These are phyloP conservation scores for Fusarium graminum DNA, from an alignment of 2,329 filamentous ascomycete genomes.

Conservation along the genomic window DNA sequence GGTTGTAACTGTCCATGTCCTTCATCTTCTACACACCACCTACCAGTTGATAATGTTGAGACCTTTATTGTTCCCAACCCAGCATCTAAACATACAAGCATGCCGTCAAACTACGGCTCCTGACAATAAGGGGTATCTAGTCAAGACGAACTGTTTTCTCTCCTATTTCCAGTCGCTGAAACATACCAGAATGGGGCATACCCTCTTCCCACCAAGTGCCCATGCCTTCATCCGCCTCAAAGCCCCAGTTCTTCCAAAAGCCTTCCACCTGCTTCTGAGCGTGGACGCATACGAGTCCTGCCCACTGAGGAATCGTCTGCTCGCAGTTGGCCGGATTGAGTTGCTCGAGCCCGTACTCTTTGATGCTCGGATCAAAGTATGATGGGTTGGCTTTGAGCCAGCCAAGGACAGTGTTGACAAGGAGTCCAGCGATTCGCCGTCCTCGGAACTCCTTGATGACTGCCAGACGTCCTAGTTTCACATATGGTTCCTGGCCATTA, in stretches of 20 bases:
- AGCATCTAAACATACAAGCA: background rate
- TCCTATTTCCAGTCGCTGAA: slow-evolving; percentile 60
- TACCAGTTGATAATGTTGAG: background rate
- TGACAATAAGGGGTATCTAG: slow-evolving; percentile 16
- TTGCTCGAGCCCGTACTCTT: slow-evolving; percentile 59
- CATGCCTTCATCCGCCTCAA: slow-evolving; percentile 78
- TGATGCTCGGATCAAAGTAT: slow-evolving; percentile 65
- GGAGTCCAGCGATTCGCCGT: slow-evolving; percentile 71
- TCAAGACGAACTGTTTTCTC: slow-evolving; percentile 48
- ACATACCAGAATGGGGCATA: slow-evolving; percentile 90
- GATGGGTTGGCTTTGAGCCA: slow-evolving; percentile 75
- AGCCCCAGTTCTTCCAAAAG: slow-evolving; percentile 80
- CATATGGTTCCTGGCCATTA: slow-evolving; percentile 77
- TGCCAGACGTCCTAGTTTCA: slow-evolving; percentile 85
- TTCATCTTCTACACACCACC: background rate
- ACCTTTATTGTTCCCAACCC: background rate
- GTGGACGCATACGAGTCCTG: slow-evolving; percentile 82
- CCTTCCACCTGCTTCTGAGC: slow-evolving; percentile 76
- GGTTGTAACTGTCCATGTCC: background rate
- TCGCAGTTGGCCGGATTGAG: slow-evolving; percentile 55
- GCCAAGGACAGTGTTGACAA: slow-evolving; percentile 75
- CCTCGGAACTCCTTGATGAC: slow-evolving; percentile 75
- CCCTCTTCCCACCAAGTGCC: slow-evolving; percentile 87
- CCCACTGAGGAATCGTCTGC: slow-evolving; percentile 70
- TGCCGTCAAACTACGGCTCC: slow-evolving; percentile 11